A percentile compares a stretch with the other conserved stretches of the same genome.
These are phyloP conservation scores for Mortierella sp. DNA, from an alignment of 371 early-diverging fungal species.

Conservation along the genomic window DNA sequence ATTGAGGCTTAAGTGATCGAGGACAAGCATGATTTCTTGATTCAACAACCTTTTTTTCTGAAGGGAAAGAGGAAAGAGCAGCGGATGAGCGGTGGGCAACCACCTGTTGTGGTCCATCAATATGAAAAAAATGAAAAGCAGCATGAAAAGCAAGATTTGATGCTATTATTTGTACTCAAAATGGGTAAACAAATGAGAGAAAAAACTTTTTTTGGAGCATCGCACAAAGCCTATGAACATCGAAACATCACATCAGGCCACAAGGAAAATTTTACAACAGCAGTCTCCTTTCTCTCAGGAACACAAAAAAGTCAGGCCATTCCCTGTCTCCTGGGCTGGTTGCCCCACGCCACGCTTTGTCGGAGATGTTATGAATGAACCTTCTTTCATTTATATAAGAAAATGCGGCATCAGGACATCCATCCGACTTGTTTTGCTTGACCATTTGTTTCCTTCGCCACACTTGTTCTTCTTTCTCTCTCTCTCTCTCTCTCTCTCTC, in stretches of 20 bases:
- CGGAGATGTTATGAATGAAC: not conserved
- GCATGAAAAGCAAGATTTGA: not conserved
- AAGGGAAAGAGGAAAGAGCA: too few species aligned
- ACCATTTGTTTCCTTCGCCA: conserved; percentile 2
- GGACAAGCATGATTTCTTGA: too few species aligned
- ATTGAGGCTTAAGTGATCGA: too few species aligned
- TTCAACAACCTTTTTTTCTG: too few species aligned
- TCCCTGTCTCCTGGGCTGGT: not conserved
- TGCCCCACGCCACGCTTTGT: not conserved
- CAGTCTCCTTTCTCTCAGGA: conserved; percentile 19
- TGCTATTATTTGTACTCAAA: not conserved
- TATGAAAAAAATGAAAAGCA: not conserved
- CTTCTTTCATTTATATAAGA: not conserved
- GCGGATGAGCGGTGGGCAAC: not conserved
- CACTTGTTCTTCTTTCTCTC: not conserved
- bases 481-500: conserved; percentile 7
- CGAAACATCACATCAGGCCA: conserved; percentile 15
- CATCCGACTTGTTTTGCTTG: not conserved
- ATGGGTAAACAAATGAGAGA: not conserved
- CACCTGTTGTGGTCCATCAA: too few species aligned
- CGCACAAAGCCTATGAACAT: too few species aligned
- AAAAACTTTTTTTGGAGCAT: not conserved
- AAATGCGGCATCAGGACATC: not conserved
- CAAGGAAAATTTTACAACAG: not conserved
- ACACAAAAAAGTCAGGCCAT: conserved; percentile 28